Evolutionary conservation across 371 early-diverging fungal species (phyloP).

Genomic region (Massospora cicadina): DNA sequence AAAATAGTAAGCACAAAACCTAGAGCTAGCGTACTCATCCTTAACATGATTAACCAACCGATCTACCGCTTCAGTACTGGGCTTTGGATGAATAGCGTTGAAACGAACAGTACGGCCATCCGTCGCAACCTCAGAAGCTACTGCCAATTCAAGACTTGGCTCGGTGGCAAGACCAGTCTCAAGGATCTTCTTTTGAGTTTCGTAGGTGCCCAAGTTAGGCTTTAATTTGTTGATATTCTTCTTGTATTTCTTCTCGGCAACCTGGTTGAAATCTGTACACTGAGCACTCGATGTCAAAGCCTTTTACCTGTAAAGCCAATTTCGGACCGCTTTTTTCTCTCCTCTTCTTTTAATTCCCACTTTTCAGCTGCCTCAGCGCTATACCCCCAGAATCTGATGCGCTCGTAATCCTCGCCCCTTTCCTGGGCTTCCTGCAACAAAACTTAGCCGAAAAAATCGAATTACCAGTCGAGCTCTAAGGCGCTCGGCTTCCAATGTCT

Average conservation of each 20-base stretch:
- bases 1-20: constrained; percentile 6
- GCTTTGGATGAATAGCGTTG: constrained; percentile 39
- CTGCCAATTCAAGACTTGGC: not conserved
- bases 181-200: constrained; percentile 34
- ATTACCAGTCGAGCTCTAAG: constrained; percentile 31
- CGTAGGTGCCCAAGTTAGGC: constrained; percentile 61
- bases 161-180: constrained; percentile 10
- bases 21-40: constrained; percentile 41
- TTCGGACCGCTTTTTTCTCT: constrained; percentile 40
- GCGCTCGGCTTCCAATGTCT: constrained; percentile 54
- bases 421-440: constrained; percentile 33
- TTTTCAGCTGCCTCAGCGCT: constrained; percentile 71
- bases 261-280: constrained; percentile 53
- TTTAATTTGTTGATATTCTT: constrained; percentile 55
- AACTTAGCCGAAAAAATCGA: constrained; percentile 7
- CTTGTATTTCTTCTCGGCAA: constrained; percentile 73
- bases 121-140: constrained; percentile 11
- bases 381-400: constrained; percentile 61
- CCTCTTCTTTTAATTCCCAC: constrained; percentile 65
- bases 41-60: constrained; percentile 50
- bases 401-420: constrained; percentile 62
- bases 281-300: not conserved
- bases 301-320: constrained; percentile 60
- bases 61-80: constrained; percentile 44
- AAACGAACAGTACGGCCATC: constrained; percentile 23